Evolutionary conservation across 2,329 filamentous ascomycete genomes (phyloP).

Genomic region (Penicillium sp.): DNA sequence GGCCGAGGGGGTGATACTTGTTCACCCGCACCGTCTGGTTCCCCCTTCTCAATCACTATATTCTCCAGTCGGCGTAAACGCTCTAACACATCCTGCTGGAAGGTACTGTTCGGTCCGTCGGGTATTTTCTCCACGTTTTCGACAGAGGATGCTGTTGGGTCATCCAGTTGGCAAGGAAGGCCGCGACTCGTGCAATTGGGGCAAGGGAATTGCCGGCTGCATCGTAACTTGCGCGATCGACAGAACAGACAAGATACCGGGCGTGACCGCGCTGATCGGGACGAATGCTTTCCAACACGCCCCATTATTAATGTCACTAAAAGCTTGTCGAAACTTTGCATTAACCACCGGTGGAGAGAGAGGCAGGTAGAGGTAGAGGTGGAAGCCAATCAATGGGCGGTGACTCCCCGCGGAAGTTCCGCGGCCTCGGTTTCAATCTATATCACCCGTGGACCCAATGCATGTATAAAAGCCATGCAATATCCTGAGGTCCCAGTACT

Average conservation of each 20-base stretch:
- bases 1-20: neutral
- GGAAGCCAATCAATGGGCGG: constrained; percentile 10
- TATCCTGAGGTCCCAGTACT: neutral
- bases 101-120: neutral
- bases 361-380: neutral
- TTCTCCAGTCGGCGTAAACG: constrained; percentile 18
- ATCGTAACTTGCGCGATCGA: constrained; percentile 49
- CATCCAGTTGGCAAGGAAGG: constrained; percentile 25
- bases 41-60: constrained; percentile 12
- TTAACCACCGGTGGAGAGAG: neutral
- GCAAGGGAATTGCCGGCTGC: constrained; percentile 53
- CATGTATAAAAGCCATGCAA: neutral
- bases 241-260: constrained; percentile 40
- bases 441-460: neutral
- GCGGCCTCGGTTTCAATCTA: constrained; percentile 5
- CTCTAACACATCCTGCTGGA: constrained; percentile 11
- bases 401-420: constrained; percentile 16
- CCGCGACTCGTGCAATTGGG: constrained; percentile 44
- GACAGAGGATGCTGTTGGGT: neutral
- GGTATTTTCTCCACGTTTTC: neutral
- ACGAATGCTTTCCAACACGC: constrained; percentile 12
- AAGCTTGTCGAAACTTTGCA: neutral
- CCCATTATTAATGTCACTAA: constrained; percentile 2
- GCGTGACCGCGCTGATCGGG: constrained; percentile 14
- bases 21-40: neutral